These are phyloP conservation scores for Bauhinia variegata DNA, from an alignment of 306 rosid genomes.

Conservation along the genomic window DNA sequence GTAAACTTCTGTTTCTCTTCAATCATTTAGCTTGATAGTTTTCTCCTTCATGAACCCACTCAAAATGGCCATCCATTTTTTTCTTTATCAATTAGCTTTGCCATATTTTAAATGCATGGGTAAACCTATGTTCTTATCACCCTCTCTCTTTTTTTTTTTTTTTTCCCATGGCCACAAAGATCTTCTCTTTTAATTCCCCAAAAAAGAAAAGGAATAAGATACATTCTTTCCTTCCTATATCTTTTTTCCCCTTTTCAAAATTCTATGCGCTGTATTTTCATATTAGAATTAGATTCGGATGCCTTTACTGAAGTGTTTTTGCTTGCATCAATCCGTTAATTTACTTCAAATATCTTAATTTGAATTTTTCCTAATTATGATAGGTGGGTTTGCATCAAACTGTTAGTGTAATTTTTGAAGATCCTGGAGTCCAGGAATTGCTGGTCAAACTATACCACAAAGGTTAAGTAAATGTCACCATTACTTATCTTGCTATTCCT, in stretches of 20 bases:
- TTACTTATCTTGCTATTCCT: slow-evolving; percentile 5
- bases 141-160: too few species aligned
- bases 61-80: background rate
- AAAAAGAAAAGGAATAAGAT: too few species aligned
- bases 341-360: slow-evolving; percentile 4
- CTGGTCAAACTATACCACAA: slow-evolving; percentile 79
- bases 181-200: too few species aligned
- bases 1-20: background rate
- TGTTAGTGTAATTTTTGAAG: slow-evolving; percentile 95
- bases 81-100: background rate
- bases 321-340: background rate
- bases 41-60: background rate
- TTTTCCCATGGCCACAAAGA: too few species aligned
- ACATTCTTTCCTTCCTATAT: too few species aligned
- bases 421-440: slow-evolving; percentile 96
- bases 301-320: background rate
- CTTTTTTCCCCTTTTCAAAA: too few species aligned
- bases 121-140: too few species aligned
- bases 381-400: slow-evolving; percentile 96
- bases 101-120: too few species aligned
- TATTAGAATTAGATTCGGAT: background rate
- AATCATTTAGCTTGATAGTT: background rate
- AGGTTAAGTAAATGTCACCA: slow-evolving; percentile 36
- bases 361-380: slow-evolving; percentile 35
- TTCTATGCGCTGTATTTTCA: slow-evolving; percentile 2